These are phyloP conservation scores for Exidia glandulosa DNA, from an alignment of 768 basidiomycete genomes.

Conservation along the genomic window DNA sequence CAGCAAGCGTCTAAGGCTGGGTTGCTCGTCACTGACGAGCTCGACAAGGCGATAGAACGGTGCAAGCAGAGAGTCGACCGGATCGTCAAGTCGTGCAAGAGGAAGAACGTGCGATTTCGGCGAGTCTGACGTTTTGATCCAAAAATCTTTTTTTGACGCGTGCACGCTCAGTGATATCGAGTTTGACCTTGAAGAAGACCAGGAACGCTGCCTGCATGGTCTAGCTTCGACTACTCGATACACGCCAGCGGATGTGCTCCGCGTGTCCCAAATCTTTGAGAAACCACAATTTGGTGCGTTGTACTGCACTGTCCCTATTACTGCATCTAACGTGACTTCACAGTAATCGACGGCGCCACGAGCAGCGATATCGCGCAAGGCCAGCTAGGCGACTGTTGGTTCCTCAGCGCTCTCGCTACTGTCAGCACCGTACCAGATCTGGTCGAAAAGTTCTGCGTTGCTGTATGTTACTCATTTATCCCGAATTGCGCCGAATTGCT, in stretches of 20 bases:
- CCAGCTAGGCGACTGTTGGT: constrained; percentile 41
- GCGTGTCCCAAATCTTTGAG: constrained; percentile 42
- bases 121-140: constrained; percentile 11
- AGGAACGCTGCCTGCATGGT: constrained; percentile 28
- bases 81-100: constrained; percentile 35
- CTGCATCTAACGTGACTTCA: constrained; percentile 8
- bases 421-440: constrained; percentile 33
- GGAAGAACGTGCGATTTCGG: constrained; percentile 42
- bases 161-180: constrained; percentile 38
- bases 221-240: constrained; percentile 13
- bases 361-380: constrained; percentile 40
- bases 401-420: constrained; percentile 40
- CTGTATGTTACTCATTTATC: constrained; percentile 19
- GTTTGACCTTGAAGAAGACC: constrained; percentile 40
- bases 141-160: neutral
- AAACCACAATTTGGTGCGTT: constrained; percentile 40
- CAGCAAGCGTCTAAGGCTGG: constrained; percentile 20
- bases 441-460: constrained; percentile 43
- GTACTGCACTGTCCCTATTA: neutral
- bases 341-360: constrained; percentile 18
- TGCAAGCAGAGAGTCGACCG: constrained; percentile 33
- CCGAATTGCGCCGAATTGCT: neutral
- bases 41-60: constrained; percentile 34
- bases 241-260: constrained; percentile 29
- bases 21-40: constrained; percentile 33